Evolutionary conservation across 1,284 basidiomycete species (phyloP).

Genomic region (Anthracocystis setariae): DNA sequence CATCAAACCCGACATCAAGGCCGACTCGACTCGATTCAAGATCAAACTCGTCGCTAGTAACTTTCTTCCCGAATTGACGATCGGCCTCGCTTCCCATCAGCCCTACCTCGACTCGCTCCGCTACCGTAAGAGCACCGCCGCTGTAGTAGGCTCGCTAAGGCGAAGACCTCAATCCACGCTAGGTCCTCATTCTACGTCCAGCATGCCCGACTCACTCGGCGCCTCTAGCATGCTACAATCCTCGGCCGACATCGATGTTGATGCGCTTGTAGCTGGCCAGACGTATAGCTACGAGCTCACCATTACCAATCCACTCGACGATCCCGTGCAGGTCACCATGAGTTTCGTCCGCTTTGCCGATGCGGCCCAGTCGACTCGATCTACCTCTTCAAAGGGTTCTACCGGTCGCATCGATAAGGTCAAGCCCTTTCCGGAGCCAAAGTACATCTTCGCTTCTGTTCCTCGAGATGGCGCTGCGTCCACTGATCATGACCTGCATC

Average conservation of each 20-base stretch:
- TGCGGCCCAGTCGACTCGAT: not conserved
- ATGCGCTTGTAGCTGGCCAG: conserved; percentile 31
- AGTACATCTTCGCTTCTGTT: conserved; percentile 24
- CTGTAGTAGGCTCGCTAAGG: conserved; percentile 13
- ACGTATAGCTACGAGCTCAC: conserved; percentile 52
- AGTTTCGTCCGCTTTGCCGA: conserved; percentile 36
- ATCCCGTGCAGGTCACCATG: conserved; percentile 53
- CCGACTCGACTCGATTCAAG: conserved; percentile 90
- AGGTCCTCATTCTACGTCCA: not conserved
- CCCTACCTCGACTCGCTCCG: conserved; percentile 26
- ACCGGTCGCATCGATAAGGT: conserved; percentile 3
- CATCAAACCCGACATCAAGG: conserved; percentile 97
- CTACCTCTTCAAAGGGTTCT: not conserved
- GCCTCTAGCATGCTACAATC: conserved; percentile 12
- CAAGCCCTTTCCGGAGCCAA: conserved; percentile 23
- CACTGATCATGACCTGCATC: not conserved
- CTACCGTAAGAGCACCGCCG: conserved; percentile 1
- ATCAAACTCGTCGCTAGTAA: conserved; percentile 95
- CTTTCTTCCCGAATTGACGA: conserved; percentile 87
- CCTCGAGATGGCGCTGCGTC: not conserved
- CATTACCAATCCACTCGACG: conserved; percentile 60
- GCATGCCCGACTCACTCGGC: conserved; percentile 4
- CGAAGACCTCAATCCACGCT: conserved; percentile 24
- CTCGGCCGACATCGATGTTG: conserved; percentile 35
- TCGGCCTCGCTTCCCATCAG: conserved; percentile 38